phyloP scores from a whole-genome alignment of 2,329 filamentous ascomycete species.

The Neoarthrinium moseri region DNA sequence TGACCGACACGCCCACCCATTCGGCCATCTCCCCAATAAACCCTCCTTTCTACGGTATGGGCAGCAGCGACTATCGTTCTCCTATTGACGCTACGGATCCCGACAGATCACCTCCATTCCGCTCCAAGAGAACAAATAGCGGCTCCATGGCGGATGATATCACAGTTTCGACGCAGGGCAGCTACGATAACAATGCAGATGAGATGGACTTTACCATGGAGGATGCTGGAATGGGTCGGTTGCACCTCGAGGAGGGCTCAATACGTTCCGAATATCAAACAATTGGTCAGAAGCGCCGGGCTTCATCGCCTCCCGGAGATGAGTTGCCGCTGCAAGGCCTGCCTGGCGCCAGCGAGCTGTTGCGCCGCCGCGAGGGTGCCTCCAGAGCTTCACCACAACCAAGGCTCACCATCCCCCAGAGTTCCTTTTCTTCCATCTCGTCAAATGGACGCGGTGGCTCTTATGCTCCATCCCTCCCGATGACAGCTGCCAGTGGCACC shows the following conservation, averaged over 20 bases:
- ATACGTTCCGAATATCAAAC: conserved; percentile 35
- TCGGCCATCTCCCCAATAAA: conserved; percentile 48
- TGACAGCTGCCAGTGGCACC: conserved; percentile 41
- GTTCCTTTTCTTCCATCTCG: conserved; percentile 43
- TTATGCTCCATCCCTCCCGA: conserved; percentile 44
- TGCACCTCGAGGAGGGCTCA: conserved; percentile 46
- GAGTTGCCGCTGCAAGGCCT: conserved; percentile 40
- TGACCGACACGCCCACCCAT: conserved; percentile 43
- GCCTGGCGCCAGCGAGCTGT: conserved; percentile 38
- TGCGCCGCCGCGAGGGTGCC: conserved; percentile 46
- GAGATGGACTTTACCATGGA: conserved; percentile 46
- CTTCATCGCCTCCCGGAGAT: conserved; percentile 52
- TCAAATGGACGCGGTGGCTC: conserved; percentile 45
- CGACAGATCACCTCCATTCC: conserved; percentile 46
- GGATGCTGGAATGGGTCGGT: conserved; percentile 37
- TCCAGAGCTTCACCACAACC: conserved; percentile 53
- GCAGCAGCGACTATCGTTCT: conserved; percentile 39
- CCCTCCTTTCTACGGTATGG: conserved; percentile 38
- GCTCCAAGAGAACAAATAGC: conserved; percentile 49
- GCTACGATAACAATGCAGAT: conserved; percentile 49
- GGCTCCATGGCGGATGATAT: conserved; percentile 42
- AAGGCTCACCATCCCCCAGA: conserved; percentile 46
- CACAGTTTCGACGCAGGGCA: conserved; percentile 40
- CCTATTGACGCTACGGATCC: conserved; percentile 42
- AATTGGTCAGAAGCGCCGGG: conserved; percentile 52